These are phyloP conservation scores for Sphaerobolus stellatus DNA, from an alignment of 1,284 basidiomycete species.

Conservation along the genomic window DNA sequence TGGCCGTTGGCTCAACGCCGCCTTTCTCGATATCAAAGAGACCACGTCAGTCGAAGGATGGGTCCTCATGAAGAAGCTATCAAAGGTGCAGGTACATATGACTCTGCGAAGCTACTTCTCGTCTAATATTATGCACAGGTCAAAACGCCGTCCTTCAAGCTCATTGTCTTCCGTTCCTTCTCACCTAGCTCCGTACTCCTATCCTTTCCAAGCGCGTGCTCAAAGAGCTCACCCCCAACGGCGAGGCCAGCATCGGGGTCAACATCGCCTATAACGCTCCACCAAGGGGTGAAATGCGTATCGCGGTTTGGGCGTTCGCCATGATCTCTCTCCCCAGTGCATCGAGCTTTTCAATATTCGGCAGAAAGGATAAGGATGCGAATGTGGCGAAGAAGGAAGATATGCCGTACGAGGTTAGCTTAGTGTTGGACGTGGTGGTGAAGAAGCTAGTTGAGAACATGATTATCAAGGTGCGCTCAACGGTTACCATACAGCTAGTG, in stretches of 20 bases:
- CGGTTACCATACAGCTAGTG: too few species aligned
- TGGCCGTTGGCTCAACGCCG: constrained; percentile 95
- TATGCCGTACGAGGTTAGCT: constrained; percentile 87
- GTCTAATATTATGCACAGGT: too few species aligned
- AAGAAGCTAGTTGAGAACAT: constrained; percentile 90
- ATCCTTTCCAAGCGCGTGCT: constrained; percentile 91
- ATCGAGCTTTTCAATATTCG: neutral
- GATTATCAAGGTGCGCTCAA: constrained; percentile 72
- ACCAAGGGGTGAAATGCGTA: constrained; percentile 68
- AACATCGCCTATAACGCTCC: constrained; percentile 74
- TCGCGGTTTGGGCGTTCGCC: constrained; percentile 86
- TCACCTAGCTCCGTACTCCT: too few species aligned
- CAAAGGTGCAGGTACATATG: constrained; percentile 44
- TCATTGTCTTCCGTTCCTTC: too few species aligned
- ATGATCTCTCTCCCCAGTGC: constrained; percentile 65
- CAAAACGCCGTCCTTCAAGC: constrained; percentile 80
- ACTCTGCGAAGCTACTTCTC: too few species aligned
- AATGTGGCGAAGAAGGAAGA: too few species aligned
- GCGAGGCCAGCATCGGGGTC: constrained; percentile 87
- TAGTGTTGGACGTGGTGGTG: constrained; percentile 85
- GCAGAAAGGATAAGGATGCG: constrained; percentile 3
- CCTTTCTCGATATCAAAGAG: constrained; percentile 86
- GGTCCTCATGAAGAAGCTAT: constrained; percentile 85
- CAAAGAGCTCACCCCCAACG: constrained; percentile 90
- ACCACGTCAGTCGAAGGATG: constrained; percentile 79